These are phyloP conservation scores for Ceriops tagal DNA, from an alignment of 345 rosid genomes.

Conservation along the genomic window DNA sequence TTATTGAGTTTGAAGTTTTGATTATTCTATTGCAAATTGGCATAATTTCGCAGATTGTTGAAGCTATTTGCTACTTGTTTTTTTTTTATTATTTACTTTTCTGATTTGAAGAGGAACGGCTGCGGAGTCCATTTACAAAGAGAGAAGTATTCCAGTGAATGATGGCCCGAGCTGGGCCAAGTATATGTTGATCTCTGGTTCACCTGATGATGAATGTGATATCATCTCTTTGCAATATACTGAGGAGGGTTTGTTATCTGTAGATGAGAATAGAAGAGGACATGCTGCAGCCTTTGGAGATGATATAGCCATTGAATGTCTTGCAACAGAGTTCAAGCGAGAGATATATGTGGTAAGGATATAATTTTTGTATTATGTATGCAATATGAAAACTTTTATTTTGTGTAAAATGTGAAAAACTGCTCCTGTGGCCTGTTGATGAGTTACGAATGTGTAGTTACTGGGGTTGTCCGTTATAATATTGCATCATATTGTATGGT, in stretches of 20 bases:
- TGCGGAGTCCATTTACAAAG: conserved; percentile 89
- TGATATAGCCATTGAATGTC: conserved; percentile 92
- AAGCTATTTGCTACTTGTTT: no score
- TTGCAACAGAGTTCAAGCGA: conserved; percentile 92
- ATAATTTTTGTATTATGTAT: not conserved
- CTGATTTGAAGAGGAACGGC: conserved; percentile 71
- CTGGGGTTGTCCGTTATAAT: no score
- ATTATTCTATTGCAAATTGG: no score
- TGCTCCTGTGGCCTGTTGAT: no score
- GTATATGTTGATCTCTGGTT: conserved; percentile 92
- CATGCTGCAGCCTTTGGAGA: conserved; percentile 98
- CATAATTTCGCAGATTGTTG: no score
- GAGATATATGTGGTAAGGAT: conserved; percentile 80
- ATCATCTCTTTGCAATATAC: conserved; percentile 90
- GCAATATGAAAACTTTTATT: no score
- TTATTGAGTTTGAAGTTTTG: no score
- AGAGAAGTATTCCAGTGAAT: conserved; percentile 81
- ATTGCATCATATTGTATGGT: no score
- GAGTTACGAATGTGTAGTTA: no score
- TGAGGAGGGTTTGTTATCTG: conserved; percentile 88
- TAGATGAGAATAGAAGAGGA: conserved; percentile 80
- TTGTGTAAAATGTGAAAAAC: no score
- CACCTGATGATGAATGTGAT: conserved; percentile 80
- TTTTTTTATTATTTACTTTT: conserved; percentile 19
- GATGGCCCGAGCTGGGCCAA: conserved; percentile 92